Evolutionary conservation across 345 rosid species (phyloP), one percentile per base, ranked within the genome.

Genomic region (Corchorus olitorius): DNA sequence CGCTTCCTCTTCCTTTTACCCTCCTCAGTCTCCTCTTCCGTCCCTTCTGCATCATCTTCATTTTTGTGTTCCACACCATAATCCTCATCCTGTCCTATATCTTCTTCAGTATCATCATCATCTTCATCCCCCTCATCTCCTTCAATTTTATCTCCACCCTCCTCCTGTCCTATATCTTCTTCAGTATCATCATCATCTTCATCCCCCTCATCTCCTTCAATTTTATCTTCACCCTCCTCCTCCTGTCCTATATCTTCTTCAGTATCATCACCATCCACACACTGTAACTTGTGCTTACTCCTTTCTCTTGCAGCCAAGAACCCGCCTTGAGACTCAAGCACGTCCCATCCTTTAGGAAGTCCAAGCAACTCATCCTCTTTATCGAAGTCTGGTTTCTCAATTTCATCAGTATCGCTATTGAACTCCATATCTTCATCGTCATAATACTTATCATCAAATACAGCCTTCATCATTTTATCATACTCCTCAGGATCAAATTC

Each of bases 281-380:
- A 74, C 67, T 81, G 83, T 37, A 77, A 70, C 69, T 85, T 88
- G 8, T 46, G 83, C 77, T 85, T 86, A 75, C 76, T 78, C 74
- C 85, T 85, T 75, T 91, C 95, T 75, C 94, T 90, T 3, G 88
- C 86, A 22, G 97, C 85, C 35, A 72, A 69, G 80, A 93, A 92
- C 45, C 93, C 95, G 79, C 88, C 94, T 34, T 76, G 77, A 22
- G 88, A 73, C 55, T 79, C 83, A 59, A 78, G 75, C 66, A 80
- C 88, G 82, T 87, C 90, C 97, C 92, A 88, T 56, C 89, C 89
- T 75, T 87, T 87, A 27, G 93, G 88, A 77, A 94, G 90, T 62
- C 99, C 94, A 52, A 91, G 93, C 79, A 90, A 77, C 65, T 93
- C 97, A 81, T 95, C 97, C 85, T 91, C 98, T 65, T 93, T 87